Evolutionary conservation across 2,329 filamentous ascomycete genomes (phyloP), one percentile per base, ranked within the genome.

Genomic region (Phaeosphaeria sp.): DNA sequence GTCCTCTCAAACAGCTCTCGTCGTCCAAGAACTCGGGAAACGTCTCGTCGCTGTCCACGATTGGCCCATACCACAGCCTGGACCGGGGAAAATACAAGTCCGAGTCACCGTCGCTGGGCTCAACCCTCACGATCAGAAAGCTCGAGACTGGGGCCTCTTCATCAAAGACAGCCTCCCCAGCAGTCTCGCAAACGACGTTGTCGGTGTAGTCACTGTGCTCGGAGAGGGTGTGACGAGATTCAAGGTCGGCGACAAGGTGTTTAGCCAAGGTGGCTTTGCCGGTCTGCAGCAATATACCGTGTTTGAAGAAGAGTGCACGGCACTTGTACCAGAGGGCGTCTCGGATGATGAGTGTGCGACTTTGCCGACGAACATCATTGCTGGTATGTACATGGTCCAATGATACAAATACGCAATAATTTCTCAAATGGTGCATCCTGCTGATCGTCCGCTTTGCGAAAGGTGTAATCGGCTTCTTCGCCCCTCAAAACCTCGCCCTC

Each of bases 221-320:
- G 87, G 86, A 43, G 71, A 78, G 2, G 81, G 82, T 11, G 86
- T 87, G 15, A 48, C 22, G 4, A 75, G 78, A 25, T 86, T 86
- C 77, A 79, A 81, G 63, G 74, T 80, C 44, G 87, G 87, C n/a
- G 86, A 88, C 66, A 78, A 79, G 27, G 84, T 89, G 3, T 67
- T 81, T 40, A 86, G 86, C 0, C 81, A 78, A 43, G 55, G 63
- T 6, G 43, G 30, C 18, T 27, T 53, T 7, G 21, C 25, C 17
- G 80, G 74, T 1, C 63, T 80, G 6, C 78, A 81, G 55, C 65
- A 81, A 65, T 80, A 78, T 53, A 68, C 74, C 1, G 33, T 79
- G 21, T 52, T 74, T 13, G 75, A 80, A 50, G 65, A 66, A 7
- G 56, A 58, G 0, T 68, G 56, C 30, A 56, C 70, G 0, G 68